phyloP scores from a whole-genome alignment of 495 filamentous ascomycete genomes.

The Xylaria nigripes region DNA sequence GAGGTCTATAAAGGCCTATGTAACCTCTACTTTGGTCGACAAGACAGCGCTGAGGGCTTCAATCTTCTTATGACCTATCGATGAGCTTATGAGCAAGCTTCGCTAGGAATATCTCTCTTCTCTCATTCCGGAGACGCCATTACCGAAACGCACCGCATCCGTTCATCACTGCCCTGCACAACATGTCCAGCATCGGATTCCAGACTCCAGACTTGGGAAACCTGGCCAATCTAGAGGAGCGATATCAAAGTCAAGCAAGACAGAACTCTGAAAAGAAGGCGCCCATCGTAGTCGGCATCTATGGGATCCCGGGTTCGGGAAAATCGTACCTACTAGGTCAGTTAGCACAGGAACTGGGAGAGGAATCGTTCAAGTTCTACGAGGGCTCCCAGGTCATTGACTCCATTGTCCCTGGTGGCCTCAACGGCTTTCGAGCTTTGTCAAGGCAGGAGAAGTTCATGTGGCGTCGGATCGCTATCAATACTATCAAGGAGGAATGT shows the following conservation, averaged over 20 bases:
- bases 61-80: too few species aligned
- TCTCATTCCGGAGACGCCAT: too few species aligned
- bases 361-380: conserved; percentile 39
- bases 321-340: conserved; percentile 45
- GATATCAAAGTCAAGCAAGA: not conserved
- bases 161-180: too few species aligned
- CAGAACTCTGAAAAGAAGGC: conserved; percentile 13
- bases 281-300: conserved; percentile 48
- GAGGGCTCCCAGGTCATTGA: conserved; percentile 49
- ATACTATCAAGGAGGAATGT: conserved; percentile 37
- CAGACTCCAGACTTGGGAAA: not conserved
- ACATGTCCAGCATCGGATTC: not conserved
- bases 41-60: too few species aligned
- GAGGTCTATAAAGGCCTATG: too few species aligned
- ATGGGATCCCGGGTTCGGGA: conserved; percentile 54
- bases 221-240: not conserved
- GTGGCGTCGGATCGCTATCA: conserved; percentile 44
- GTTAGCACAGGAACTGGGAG: conserved; percentile 33
- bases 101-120: too few species aligned
- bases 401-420: conserved; percentile 40
- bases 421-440: conserved; percentile 43
- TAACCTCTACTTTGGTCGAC: too few species aligned
- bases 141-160: too few species aligned
- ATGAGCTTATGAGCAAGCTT: too few species aligned
- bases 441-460: conserved; percentile 31